Evolutionary conservation across 257 asterid species (phyloP), one percentile per base, ranked within the genome.

Genomic region (Coffea eugenioides): DNA sequence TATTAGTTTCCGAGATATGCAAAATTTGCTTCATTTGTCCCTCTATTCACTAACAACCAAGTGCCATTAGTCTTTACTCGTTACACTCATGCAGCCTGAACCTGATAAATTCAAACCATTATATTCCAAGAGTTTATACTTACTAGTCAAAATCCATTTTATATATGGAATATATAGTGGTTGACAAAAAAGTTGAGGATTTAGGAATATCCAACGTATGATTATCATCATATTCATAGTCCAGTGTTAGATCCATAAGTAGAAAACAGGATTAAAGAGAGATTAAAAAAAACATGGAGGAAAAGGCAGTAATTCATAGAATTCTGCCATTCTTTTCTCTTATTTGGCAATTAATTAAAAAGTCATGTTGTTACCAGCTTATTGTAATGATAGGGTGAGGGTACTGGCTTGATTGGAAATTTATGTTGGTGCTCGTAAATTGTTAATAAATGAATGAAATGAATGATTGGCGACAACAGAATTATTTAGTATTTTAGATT

Each of bases 41-140:
- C 67, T 0, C 23, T 57, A 57, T 21, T 3, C 21, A 57, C 25
- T 6, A 16, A 57, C 62, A 56, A 15, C 62, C 21, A 15, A 56
- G 62, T 15, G 5, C 18, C 61, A 14, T 14, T 8, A 4, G 11
- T 49, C 56, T 9, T 51, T 18, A 16, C 3, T 56, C 23, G 23
- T 56, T 56, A 16, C 23, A 3, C 6, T 21, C 4, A 16, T 2
- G 8, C 23, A 56, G 62, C 62, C 8, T 15, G n/a, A 56, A 3
- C 62, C 62, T 56, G 56, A 31, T 31, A 31, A 56, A 56, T 15
- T 56, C 34, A 61, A 20, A 61, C 3, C 23, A 61, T 31, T 61
- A 61, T 61, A 61, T 25, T 25, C 16, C 69, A 64, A 31, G 69
- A 64, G 69, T n/a, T 64, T 64, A 64, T 64, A 64, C 69, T 64